Conservation (phyloP, 441 rosid species). For the Brassica balearica region DNA sequence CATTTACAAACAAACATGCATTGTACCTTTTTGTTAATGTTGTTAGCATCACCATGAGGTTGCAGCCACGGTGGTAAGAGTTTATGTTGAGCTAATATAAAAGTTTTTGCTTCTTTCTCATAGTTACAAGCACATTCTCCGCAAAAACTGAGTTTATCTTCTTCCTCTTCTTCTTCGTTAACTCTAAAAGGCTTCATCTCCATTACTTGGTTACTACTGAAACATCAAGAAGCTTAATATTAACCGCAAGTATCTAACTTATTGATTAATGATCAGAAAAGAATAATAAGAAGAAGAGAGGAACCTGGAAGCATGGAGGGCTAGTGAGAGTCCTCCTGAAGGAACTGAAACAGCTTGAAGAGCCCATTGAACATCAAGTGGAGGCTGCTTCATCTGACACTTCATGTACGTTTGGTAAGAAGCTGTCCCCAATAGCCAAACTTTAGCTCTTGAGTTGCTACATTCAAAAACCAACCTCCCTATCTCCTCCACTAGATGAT, state of each 20-base stretch:
- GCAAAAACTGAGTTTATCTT: conserved; percentile 65
- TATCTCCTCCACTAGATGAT: conserved; percentile 69
- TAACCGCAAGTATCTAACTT: not conserved
- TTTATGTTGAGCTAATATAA: conserved; percentile 60
- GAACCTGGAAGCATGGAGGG: conserved; percentile 81
- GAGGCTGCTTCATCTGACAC: conserved; percentile 84
- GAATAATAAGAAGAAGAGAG: not conserved
- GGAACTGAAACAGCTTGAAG: conserved; percentile 88
- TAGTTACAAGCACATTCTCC: conserved; percentile 75
- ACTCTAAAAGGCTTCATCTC: conserved; percentile 62
- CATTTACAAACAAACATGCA: not conserved
- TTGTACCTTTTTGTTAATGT: conserved; percentile 57
- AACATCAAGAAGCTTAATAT: not conserved
- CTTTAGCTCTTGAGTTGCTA: conserved; percentile 49
- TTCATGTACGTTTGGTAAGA: conserved; percentile 80
- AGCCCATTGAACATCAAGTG: conserved; percentile 82
- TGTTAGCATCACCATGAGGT: conserved; percentile 49
- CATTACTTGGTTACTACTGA: conserved; percentile 42
- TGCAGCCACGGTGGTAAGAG: conserved; percentile 80
- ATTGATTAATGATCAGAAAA: not conserved
- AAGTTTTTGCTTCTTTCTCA: conserved; percentile 71
- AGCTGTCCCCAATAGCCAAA: conserved; percentile 81
- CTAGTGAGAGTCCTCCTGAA: conserved; percentile 77
- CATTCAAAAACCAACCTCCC: conserved; percentile 60
- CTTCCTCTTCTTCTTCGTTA: conserved; percentile 61